Conservation (phyloP, 768 basidiomycete genomes). For the Psilocybe cyanescens region DNA sequence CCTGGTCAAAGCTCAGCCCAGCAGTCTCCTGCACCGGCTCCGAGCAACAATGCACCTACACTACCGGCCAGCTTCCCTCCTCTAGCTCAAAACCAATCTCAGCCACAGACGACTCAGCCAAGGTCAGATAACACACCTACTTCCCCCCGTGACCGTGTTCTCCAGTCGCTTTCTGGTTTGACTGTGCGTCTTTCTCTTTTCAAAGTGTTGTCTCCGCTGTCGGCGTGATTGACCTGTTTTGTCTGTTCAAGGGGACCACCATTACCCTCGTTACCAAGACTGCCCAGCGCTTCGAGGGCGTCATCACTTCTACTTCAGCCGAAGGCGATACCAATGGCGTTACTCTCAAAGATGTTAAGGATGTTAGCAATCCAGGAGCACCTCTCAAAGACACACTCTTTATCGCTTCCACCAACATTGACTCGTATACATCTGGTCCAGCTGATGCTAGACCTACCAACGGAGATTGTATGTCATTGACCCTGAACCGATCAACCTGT, state of each 20-base stretch:
- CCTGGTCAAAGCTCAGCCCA: constrained; percentile 11
- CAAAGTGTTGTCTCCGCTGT: neutral
- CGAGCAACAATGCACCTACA: constrained; percentile 4
- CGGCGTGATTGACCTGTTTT: constrained; percentile 6
- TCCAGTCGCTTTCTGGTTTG: constrained; percentile 69
- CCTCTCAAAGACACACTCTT: constrained; percentile 74
- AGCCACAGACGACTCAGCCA: constrained; percentile 46
- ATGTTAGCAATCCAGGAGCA: constrained; percentile 65
- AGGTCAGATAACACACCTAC: constrained; percentile 41
- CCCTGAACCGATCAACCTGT: constrained; percentile 1
- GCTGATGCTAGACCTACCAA: constrained; percentile 71
- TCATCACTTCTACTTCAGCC: constrained; percentile 57
- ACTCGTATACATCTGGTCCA: constrained; percentile 73
- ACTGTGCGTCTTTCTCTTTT: constrained; percentile 53
- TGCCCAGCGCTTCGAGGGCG: constrained; percentile 74
- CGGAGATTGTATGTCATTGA: constrained; percentile 64
- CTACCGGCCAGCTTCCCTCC: constrained; percentile 16
- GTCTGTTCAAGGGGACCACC: constrained; percentile 64
- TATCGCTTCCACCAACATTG: constrained; percentile 74
- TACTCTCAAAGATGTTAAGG: constrained; percentile 78
- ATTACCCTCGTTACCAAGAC: constrained; percentile 78
- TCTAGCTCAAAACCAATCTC: constrained; percentile 40
- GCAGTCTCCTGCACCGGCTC: constrained; percentile 15
- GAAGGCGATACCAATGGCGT: constrained; percentile 77
- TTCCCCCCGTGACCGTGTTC: constrained; percentile 56